A percentile compares a stretch with the other conserved stretches of the same genome.
phyloP scores from a whole-genome alignment of 495 filamentous ascomycete species.

The Penicillium lagena region DNA sequence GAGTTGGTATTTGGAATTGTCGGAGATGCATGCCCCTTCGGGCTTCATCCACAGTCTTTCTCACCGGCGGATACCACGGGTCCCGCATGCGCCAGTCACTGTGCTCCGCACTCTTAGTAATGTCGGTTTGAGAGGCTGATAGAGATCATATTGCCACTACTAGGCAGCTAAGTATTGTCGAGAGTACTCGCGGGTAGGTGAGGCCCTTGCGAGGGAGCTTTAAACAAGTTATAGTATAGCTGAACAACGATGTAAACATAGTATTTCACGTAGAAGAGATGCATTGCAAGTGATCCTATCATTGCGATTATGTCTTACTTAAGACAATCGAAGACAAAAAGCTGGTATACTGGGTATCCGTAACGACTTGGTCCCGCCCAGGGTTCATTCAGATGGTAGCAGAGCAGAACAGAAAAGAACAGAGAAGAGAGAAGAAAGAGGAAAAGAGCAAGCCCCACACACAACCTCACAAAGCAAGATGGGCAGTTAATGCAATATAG shows the following conservation, averaged over 20 bases:
- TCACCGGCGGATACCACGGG: conserved; percentile 6
- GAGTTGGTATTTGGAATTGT: neutral
- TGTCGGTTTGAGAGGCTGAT: conserved; percentile 1
- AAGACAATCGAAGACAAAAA: too few relatives aligned
- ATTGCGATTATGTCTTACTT: too few relatives aligned
- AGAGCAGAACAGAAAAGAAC: neutral
- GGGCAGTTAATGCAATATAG: neutral
- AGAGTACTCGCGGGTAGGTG: too few relatives aligned
- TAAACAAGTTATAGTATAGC: too few relatives aligned
- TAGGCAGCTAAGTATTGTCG: conserved; percentile 1
- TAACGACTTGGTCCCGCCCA: neutral
- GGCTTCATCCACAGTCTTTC: neutral
- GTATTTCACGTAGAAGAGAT: too few relatives aligned
- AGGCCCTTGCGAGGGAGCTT: too few relatives aligned
- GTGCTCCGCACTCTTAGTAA: neutral
- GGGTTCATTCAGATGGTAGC: neutral
- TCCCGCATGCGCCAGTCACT: neutral
- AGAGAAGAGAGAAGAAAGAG: neutral
- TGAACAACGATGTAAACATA: too few relatives aligned
- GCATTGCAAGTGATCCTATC: too few relatives aligned
- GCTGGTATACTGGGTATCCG: too few relatives aligned
- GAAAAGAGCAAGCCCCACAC: conserved; percentile 3
- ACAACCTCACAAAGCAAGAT: neutral
- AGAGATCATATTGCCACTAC: conserved; percentile 10
- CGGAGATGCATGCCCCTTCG: neutral